phyloP scores from a whole-genome alignment of 805 yeast genomes.

The Saccharomycopsis schoenii region DNA sequence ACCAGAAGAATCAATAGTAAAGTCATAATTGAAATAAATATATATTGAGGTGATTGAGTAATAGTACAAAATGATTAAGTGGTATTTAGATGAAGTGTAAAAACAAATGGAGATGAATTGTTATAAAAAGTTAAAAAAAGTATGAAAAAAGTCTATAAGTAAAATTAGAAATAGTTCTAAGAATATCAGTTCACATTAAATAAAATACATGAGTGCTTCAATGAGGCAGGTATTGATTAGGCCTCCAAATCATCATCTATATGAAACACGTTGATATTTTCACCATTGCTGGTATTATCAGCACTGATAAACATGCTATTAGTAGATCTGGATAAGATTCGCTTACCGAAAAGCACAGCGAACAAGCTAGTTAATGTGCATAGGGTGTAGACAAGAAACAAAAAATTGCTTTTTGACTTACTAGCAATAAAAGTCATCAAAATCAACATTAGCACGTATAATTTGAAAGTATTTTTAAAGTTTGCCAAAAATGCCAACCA shows the following conservation, averaged over 20 bases:
- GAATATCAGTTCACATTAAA: too few species aligned
- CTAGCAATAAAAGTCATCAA: conserved; percentile 16
- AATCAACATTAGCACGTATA: conserved; percentile 12
- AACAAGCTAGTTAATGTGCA: conserved; percentile 6
- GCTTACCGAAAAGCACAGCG: conserved; percentile 3
- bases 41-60: too few species aligned
- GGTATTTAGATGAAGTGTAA: too few species aligned
- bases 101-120: too few species aligned
- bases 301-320: neutral
- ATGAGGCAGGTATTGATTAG: conserved; percentile 26
- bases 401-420: conserved; percentile 15
- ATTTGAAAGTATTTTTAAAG: conserved; percentile 16
- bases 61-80: too few species aligned
- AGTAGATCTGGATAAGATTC: neutral
- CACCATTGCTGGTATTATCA: neutral
- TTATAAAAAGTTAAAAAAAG: too few species aligned
- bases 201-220: too few species aligned
- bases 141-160: too few species aligned
- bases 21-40: neutral
- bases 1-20: too few species aligned
- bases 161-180: too few species aligned
- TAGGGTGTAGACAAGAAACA: conserved; percentile 9
- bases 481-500: conserved; percentile 4
- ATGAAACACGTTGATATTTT: neutral
- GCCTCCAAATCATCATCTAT: neutral